These are phyloP conservation scores for Talaromyces stipitatus DNA, from an alignment of 495 filamentous ascomycete genomes.

Conservation along the genomic window DNA sequence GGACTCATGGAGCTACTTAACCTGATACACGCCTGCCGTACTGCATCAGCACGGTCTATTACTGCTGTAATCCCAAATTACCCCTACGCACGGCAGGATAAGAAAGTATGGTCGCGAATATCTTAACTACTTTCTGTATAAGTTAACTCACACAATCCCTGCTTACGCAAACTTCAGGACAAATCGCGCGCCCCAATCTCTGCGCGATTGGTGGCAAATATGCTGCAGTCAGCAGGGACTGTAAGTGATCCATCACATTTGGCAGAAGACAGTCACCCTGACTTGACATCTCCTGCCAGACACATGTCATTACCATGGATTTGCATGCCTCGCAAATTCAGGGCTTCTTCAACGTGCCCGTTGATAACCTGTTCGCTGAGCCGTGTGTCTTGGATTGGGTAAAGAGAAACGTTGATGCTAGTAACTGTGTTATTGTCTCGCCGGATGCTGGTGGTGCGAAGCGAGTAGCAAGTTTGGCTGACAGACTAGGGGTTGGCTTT, in stretches of 20 bases:
- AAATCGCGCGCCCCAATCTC: conserved; percentile 16
- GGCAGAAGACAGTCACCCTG: background rate
- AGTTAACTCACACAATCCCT: conserved; percentile 4
- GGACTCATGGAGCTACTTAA: conserved; percentile 81
- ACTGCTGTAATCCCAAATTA: conserved; percentile 84
- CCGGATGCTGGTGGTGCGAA: conserved; percentile 86
- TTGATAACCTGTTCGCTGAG: conserved; percentile 72
- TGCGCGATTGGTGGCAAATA: conserved; percentile 26
- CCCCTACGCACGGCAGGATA: conserved; percentile 66
- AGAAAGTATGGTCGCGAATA: conserved; percentile 3
- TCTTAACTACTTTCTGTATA: background rate
- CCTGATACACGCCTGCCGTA: conserved; percentile 80
- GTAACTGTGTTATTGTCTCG: conserved; percentile 74
- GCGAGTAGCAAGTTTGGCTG: conserved; percentile 75
- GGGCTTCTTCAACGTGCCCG: conserved; percentile 85
- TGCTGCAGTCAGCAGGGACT: conserved; percentile 50
- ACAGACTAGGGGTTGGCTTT: conserved; percentile 70
- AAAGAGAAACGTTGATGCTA: conserved; percentile 60
- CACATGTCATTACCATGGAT: conserved; percentile 79
- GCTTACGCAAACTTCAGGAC: background rate
- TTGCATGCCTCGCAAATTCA: conserved; percentile 87
- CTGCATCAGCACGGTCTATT: conserved; percentile 69
- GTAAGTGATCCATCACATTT: background rate
- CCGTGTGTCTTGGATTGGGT: conserved; percentile 72
- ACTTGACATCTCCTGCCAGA: conserved; percentile 32